phyloP scores from a whole-genome alignment of 1,284 basidiomycete genomes.

The Tilletiopsis washingtonensis region DNA sequence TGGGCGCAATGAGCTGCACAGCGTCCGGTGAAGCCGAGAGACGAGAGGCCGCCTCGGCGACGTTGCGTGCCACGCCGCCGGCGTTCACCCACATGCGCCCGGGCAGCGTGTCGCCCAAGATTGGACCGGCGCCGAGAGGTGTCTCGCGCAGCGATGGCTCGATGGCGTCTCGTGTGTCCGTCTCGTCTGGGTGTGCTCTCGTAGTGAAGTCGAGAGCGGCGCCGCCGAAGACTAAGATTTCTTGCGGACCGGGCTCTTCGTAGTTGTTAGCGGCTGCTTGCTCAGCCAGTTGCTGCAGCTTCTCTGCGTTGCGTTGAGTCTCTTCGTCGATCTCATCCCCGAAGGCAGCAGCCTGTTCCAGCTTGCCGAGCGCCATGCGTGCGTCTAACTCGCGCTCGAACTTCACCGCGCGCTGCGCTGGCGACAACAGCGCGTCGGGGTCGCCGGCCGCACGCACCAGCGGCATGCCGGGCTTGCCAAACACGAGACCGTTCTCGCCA shows the following conservation, averaged over 20 bases:
- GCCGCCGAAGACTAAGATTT: constrained; percentile 31
- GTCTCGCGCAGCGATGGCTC: constrained; percentile 4
- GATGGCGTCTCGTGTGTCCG: too few relatives aligned
- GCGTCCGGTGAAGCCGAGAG: constrained; percentile 29
- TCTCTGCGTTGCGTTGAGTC: not conserved
- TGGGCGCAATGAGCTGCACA: constrained; percentile 49
- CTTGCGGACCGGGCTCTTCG: not conserved
- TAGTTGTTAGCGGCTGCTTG: not conserved
- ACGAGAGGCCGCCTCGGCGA: constrained; percentile 77
- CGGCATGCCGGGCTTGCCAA: too few relatives aligned
- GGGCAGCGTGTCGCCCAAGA: constrained; percentile 61
- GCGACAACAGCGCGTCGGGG: too few relatives aligned
- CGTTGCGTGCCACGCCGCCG: constrained; percentile 92
- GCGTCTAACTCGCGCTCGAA: too few relatives aligned
- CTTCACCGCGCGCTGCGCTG: too few relatives aligned
- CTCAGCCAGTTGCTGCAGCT: constrained; percentile 1
- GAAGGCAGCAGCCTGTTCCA: too few relatives aligned
- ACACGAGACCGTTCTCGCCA: constrained; percentile 10
- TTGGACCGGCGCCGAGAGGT: not conserved
- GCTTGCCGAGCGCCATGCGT: not conserved
- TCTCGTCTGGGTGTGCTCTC: constrained; percentile 4
- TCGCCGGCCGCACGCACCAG: too few relatives aligned
- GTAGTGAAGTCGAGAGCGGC: constrained; percentile 42
- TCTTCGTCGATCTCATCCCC: too few relatives aligned
- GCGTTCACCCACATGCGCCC: constrained; percentile 60